These are phyloP conservation scores for Hypoxylon sp. DNA, from an alignment of 2,329 filamentous ascomycete genomes.

Conservation along the genomic window DNA sequence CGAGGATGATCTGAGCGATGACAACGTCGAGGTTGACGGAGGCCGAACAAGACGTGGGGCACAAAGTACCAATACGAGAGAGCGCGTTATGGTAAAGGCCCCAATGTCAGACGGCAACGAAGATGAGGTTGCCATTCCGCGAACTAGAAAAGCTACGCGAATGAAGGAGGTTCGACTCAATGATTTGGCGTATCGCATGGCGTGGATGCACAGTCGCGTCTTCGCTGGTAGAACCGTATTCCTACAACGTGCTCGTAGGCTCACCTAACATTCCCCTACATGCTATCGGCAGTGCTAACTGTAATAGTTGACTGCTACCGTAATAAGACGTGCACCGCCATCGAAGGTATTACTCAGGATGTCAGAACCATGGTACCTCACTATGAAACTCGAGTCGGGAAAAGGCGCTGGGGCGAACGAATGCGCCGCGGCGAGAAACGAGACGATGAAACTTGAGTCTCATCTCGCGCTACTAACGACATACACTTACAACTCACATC, in stretches of 20 bases:
- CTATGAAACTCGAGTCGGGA: slow-evolving; percentile 89
- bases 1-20: slow-evolving; percentile 68
- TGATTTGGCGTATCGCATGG: slow-evolving; percentile 93
- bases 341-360: slow-evolving; percentile 82
- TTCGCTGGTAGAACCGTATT: slow-evolving; percentile 90
- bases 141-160: slow-evolving; percentile 75
- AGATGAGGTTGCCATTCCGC: slow-evolving; percentile 78
- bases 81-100: slow-evolving; percentile 67
- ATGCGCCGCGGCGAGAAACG: slow-evolving; percentile 56
- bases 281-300: slow-evolving; percentile 37
- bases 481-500: not conserved
- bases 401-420: slow-evolving; percentile 77
- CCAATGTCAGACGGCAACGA: slow-evolving; percentile 77
- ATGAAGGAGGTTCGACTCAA: slow-evolving; percentile 91
- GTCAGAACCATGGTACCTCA: slow-evolving; percentile 80
- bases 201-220: slow-evolving; percentile 93
- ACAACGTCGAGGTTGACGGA: slow-evolving; percentile 69
- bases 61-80: slow-evolving; percentile 51
- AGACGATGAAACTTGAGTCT: slow-evolving; percentile 47
- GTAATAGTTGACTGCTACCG: slow-evolving; percentile 88
- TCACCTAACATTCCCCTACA: slow-evolving; percentile 11
- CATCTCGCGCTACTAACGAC: not conserved
- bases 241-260: slow-evolving; percentile 90
- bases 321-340: slow-evolving; percentile 63
- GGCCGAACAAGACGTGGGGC: slow-evolving; percentile 53